Base-by-base conservation (phyloP, 441 rosid genomes). In the Erodium trifolium region DNA sequence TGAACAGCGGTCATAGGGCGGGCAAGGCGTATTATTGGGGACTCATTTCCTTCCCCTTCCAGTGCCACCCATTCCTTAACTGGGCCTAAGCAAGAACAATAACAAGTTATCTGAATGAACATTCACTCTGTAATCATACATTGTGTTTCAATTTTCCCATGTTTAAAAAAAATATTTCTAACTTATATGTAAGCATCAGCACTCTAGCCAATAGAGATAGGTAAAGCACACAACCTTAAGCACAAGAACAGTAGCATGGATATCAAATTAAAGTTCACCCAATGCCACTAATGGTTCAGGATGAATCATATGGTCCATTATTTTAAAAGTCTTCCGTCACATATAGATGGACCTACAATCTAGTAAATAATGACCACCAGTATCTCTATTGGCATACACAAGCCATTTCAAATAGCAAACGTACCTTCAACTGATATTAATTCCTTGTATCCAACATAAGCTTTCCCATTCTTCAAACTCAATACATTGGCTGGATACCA, bases 401-500 rank as follows among this genome's bases (percentile, higher is more conserved):
- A 67, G 10, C 12, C 14, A 49, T 49, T 14, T 49, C 17, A 13
- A 49, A 49, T 4, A 49, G 57, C 57, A 49, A n/a, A 49, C 4
- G 70, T 78, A 95, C 98, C 99, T 84, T 87, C 85, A 66, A 78
- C 86, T 60, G 80, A 77, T 55, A 73, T 66, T 69, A 95, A 91
- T 72, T 89, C 96, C 67, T 49, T 68, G 82, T 89, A 89, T 75
- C 85, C 67, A 65, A 95, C 96, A 77, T 77, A 79, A 73, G 93
- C 99, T 76, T 84, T 87, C 72, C 85, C 96, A 79, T 86, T 91
- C 79, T 83, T 83, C 80, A 92, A 76, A 76, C 84, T 76, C 81
- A 86, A 72, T 64, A 92, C 89, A 75, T 82, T 83, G 68, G 97
- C 99, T 4, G 83, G 69, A 80, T 84, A 95, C 99, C 99, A 95